phyloP scores from a whole-genome alignment of 1,139 yeast species.

The Pichia cactophila region DNA sequence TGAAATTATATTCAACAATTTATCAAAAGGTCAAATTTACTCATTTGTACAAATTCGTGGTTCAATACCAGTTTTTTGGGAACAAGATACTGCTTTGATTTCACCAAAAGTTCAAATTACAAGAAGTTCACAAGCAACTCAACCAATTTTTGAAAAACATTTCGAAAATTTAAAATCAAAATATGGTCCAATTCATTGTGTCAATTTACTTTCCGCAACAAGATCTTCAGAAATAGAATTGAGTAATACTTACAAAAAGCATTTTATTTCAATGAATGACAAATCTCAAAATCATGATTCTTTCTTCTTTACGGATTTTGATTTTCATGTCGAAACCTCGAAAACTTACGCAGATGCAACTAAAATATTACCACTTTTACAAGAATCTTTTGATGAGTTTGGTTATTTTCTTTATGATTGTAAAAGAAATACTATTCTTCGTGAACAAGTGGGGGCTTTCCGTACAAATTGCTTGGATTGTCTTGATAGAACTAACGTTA shows the following conservation, averaged over 20 bases:
- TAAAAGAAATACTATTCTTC: conserved; percentile 37
- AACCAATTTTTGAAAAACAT: conserved; percentile 81
- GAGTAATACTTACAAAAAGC: conserved; percentile 57
- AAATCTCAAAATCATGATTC: conserved; percentile 36
- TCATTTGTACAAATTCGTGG: conserved; percentile 89
- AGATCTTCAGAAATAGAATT: conserved; percentile 72
- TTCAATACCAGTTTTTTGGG: conserved; percentile 96
- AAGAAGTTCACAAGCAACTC: conserved; percentile 85
- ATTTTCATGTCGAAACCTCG: conserved; percentile 88
- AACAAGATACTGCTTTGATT: conserved; percentile 80
- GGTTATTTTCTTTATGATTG: conserved; percentile 71
- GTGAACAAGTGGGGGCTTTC: conserved; percentile 83
- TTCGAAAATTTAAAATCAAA: conserved; percentile 59
- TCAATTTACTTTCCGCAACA: conserved; percentile 66
- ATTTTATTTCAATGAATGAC: conserved; percentile 31
- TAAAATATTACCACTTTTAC: conserved; percentile 56
- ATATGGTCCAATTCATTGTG: conserved; percentile 82
- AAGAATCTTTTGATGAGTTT: conserved; percentile 61
- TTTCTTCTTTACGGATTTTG: conserved; percentile 69
- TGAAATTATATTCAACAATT: conserved; percentile 60
- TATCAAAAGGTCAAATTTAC: conserved; percentile 43
- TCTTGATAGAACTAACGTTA: conserved; percentile 85
- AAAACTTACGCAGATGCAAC: conserved; percentile 79
- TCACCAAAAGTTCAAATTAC: conserved; percentile 84
- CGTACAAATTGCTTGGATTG: conserved; percentile 94